Evolutionary conservation across 2,329 filamentous ascomycete species (phyloP).

Genomic region (Xylariaceae sp.): DNA sequence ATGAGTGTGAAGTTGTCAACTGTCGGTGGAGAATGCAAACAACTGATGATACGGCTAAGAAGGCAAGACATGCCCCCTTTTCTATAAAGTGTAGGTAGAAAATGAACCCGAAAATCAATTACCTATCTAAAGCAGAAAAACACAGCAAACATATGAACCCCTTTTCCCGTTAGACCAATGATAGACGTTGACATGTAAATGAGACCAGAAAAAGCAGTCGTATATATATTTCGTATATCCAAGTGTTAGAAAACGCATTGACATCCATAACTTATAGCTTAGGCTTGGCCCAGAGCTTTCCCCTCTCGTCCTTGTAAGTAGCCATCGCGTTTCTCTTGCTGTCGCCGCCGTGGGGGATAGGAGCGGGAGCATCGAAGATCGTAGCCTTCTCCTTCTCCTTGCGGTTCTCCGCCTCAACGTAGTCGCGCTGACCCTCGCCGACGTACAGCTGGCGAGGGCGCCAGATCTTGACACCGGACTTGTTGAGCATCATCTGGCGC

Average conservation of each 20-base stretch:
- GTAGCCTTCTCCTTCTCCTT: constrained; percentile 29
- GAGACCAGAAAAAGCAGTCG: not conserved
- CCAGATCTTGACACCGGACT: constrained; percentile 47
- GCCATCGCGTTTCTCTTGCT: constrained; percentile 40
- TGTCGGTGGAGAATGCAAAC: too few species aligned
- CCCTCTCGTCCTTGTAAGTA: constrained; percentile 36
- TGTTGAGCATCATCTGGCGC: constrained; percentile 46
- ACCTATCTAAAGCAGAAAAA: not conserved
- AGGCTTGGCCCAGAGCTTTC: constrained; percentile 29
- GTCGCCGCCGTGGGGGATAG: constrained; percentile 38
- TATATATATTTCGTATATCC: not conserved
- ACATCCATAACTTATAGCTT: constrained; percentile 22
- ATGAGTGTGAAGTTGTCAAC: too few species aligned
- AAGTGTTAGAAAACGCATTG: not conserved
- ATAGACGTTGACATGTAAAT: not conserved
- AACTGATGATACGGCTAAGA: too few species aligned
- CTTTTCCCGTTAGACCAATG: not conserved
- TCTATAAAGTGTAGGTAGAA: too few species aligned
- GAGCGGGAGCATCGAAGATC: constrained; percentile 35
- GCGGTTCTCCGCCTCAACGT: constrained; percentile 37
- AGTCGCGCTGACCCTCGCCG: constrained; percentile 41
- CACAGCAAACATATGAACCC: not conserved
- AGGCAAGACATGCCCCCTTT: too few species aligned
- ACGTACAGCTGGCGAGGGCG: constrained; percentile 45
- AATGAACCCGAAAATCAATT: too few species aligned